phyloP scores from a whole-genome alignment of 495 filamentous ascomycete genomes.

The Xylaria flabelliformis region DNA sequence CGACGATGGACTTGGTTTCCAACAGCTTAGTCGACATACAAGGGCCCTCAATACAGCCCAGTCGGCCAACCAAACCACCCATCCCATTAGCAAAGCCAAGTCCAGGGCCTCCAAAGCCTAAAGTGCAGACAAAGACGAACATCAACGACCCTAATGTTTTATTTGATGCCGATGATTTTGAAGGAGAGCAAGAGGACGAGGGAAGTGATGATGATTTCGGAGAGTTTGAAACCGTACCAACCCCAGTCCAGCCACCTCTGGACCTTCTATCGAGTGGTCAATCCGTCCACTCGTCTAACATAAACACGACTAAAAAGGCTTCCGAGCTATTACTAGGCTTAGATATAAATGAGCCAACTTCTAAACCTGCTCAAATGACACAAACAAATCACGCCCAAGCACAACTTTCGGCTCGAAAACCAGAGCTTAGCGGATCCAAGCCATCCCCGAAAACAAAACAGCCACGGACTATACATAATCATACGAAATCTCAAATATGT shows the following conservation, averaged over 20 bases:
- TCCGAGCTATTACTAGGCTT: constrained; percentile 35
- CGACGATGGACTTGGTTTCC: constrained; percentile 52
- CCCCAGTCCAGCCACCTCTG: constrained; percentile 27
- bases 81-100: constrained; percentile 21
- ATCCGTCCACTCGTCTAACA: constrained; percentile 24
- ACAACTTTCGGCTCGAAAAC: constrained; percentile 49
- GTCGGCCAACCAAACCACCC: constrained; percentile 14
- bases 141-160: constrained; percentile 51
- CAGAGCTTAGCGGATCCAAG: constrained; percentile 34
- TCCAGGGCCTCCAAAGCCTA: constrained; percentile 12
- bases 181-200: constrained; percentile 40
- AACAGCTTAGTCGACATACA: constrained; percentile 51
- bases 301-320: constrained; percentile 35
- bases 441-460: constrained; percentile 56
- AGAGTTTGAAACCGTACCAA: constrained; percentile 53
- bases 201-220: constrained; percentile 57
- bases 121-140: constrained; percentile 12
- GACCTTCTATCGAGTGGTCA: constrained; percentile 30
- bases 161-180: constrained; percentile 58
- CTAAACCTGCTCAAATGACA: constrained; percentile 53
- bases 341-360: constrained; percentile 33
- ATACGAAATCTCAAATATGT: neutral
- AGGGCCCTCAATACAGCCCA: constrained; percentile 23
- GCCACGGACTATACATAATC: constrained; percentile 39
- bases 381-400: constrained; percentile 59